Evolutionary conservation across 257 asterid genomes (phyloP).

Genomic region (Solanum bulbocastanum): DNA sequence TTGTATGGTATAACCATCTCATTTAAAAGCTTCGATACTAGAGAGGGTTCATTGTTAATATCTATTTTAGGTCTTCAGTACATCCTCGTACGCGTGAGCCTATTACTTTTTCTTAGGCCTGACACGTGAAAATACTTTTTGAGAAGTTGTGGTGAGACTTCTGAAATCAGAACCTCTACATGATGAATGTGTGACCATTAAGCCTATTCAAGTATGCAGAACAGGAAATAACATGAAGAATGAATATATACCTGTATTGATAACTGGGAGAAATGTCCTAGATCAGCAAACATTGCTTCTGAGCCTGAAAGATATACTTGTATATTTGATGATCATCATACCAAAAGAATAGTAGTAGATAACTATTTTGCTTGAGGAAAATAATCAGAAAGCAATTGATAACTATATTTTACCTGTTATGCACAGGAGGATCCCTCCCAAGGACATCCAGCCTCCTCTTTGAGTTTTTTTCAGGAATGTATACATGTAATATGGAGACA

Average conservation of each 20-base stretch:
- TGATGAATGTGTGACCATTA: neutral
- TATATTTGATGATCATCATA: neutral
- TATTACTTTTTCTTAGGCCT: neutral
- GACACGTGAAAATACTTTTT: neutral
- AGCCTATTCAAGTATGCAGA: neutral
- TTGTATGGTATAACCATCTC: neutral
- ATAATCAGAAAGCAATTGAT: neutral
- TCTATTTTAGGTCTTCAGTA: neutral
- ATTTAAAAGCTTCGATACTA: neutral
- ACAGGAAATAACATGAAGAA: neutral
- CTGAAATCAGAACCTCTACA: neutral
- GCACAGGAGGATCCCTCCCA: conserved; percentile 89
- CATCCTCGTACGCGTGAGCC: neutral
- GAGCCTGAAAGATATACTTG: conserved; percentile 50
- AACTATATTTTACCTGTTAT: conserved; percentile 50
- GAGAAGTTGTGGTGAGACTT: neutral
- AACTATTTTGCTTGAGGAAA: neutral
- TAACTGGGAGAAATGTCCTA: conserved; percentile 86
- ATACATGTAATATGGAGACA: conserved; percentile 87
- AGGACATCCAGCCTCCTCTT: conserved; percentile 83
- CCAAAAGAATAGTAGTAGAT: neutral
- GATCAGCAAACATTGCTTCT: conserved; percentile 99
- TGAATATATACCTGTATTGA: conserved; percentile 59
- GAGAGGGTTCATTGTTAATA: neutral
- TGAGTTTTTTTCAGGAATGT: conserved; percentile 77